These are phyloP conservation scores for Pontederia paniculata DNA, from an alignment of 176 grass and related monocot species.

Conservation along the genomic window DNA sequence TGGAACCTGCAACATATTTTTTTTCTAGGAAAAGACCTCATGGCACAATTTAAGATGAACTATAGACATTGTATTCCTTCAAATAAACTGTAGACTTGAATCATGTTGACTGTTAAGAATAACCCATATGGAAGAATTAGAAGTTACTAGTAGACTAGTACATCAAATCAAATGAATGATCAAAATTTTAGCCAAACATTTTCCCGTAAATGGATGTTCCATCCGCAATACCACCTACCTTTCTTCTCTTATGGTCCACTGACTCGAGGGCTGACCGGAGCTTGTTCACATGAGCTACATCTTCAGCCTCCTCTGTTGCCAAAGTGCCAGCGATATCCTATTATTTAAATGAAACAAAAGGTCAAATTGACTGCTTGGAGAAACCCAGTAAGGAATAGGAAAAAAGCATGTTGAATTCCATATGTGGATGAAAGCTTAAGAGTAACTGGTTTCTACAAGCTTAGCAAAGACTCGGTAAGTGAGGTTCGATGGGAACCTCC, in stretches of 20 bases:
- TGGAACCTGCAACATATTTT: too few relatives aligned
- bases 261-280: slow-evolving; percentile 90
- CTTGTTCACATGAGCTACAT: slow-evolving; percentile 66
- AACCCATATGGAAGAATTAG: too few relatives aligned
- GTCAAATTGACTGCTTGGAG: not conserved
- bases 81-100: too few relatives aligned
- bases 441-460: too few relatives aligned
- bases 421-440: too few relatives aligned
- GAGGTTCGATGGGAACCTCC: too few relatives aligned
- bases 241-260: slow-evolving; percentile 93
- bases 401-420: slow-evolving; percentile 2
- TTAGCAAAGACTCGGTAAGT: too few relatives aligned
- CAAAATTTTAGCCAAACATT: not conserved
- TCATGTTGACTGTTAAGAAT: too few relatives aligned
- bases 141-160: too few relatives aligned
- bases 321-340: slow-evolving; percentile 98
- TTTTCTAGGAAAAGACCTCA: too few relatives aligned
- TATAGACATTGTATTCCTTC: too few relatives aligned
- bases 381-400: not conserved
- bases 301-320: slow-evolving; percentile 73
- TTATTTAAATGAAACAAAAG: slow-evolving; percentile 12
- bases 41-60: too few relatives aligned
- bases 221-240: slow-evolving; percentile 25
- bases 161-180: not conserved
- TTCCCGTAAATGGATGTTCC: not conserved